phyloP scores from a whole-genome alignment of 148 eudicot genomes.

The Pouteria glomerata region DNA sequence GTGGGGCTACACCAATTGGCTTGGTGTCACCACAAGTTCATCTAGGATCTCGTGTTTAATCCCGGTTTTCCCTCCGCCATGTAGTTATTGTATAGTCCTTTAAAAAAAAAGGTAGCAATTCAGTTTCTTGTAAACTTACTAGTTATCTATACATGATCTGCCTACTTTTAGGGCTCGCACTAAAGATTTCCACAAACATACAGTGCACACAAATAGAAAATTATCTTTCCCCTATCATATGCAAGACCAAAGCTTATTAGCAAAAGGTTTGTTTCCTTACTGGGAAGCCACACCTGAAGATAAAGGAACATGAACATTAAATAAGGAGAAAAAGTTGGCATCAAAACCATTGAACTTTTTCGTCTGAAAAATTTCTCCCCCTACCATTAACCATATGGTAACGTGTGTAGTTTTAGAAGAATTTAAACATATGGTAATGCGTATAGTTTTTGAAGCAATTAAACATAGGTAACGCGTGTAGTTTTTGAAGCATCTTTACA shows the following conservation, averaged over 20 bases:
- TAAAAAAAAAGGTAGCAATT: no score
- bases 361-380: background rate
- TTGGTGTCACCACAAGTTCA: no score
- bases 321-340: background rate
- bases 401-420: background rate
- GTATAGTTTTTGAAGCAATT: background rate
- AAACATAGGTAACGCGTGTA: background rate
- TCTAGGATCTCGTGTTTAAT: no score
- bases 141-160: background rate
- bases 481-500: no score
- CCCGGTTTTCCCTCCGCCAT: no score
- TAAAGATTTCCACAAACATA: background rate
- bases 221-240: background rate
- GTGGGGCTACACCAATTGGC: no score
- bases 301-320: background rate
- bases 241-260: background rate
- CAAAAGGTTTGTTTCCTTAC: background rate
- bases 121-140: background rate
- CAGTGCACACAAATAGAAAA: background rate
- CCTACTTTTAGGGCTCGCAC: background rate
- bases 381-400: background rate
- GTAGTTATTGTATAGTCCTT: no score
- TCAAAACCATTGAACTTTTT: background rate
- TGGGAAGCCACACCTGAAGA: background rate
- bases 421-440: background rate